These are phyloP conservation scores for Sequoiadendron giganteum DNA, from an alignment of 75 land plant genomes.

Conservation along the genomic window DNA sequence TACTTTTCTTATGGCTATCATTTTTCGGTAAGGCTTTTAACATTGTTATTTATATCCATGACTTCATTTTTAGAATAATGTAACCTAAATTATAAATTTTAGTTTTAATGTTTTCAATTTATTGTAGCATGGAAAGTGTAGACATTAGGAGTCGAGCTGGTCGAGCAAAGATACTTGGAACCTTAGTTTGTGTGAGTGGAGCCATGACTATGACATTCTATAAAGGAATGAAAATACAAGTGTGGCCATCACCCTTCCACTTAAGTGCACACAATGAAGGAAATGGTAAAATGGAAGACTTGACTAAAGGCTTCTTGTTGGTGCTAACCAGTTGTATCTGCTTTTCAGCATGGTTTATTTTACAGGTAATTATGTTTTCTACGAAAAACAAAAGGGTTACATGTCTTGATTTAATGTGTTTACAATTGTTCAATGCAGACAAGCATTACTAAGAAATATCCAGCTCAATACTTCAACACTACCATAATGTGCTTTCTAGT, in stretches of 20 bases:
- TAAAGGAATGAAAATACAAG: too few relatives aligned
- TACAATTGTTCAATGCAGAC: slow-evolving; percentile 25
- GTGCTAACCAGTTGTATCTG: slow-evolving; percentile 53
- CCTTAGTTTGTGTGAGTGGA: too few relatives aligned
- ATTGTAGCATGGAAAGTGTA: background rate
- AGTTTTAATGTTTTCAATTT: background rate
- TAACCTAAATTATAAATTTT: background rate
- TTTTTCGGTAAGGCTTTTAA: background rate
- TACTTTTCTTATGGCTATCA: too few relatives aligned
- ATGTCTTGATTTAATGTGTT: background rate
- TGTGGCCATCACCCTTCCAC: background rate
- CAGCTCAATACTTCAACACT: slow-evolving; percentile 20
- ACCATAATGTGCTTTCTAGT: slow-evolving; percentile 48
- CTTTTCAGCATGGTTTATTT: slow-evolving; percentile 68
- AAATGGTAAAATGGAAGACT: slow-evolving; percentile 8
- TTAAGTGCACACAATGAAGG: background rate
- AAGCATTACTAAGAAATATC: slow-evolving; percentile 38
- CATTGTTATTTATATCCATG: background rate
- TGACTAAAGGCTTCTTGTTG: slow-evolving; percentile 42
- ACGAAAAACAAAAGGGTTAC: background rate
- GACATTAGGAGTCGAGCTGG: background rate
- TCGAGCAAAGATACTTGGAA: background rate
- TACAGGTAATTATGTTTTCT: slow-evolving; percentile 43
- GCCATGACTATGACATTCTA: too few relatives aligned
- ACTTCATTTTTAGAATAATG: background rate